Evolutionary conservation across 192 early-diverging fungal genomes (phyloP), one percentile per base, ranked within the genome.

Genomic region (Mycoemilia scoparia): DNA sequence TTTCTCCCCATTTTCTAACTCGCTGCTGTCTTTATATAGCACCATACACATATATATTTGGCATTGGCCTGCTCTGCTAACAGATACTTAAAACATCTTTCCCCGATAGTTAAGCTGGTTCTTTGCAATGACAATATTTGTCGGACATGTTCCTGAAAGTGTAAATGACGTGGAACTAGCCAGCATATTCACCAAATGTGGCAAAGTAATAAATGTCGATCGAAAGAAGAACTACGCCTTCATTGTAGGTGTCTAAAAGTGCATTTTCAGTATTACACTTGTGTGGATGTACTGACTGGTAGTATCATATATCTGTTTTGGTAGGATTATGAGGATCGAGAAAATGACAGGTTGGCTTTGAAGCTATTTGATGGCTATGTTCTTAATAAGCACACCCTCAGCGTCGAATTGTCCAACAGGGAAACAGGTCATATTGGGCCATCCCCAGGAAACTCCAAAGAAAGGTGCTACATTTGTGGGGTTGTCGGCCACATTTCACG

Each of bases 241-340:
- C 37, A 39, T 55, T 40, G 53, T 55, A 55, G 49, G 53, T 55
- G n/a, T n/a, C n/a, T n/a, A n/a, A n/a, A n/a, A 19, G 5, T 13
- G 5, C 22, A 14, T 1, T 24, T 3, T 6, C 0, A 24, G 14
- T 2, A 2, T 13, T n/a, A 7, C 24, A 4, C 17, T 23, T 24
- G 10, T 19, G 23, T 12, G 5, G n/a, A 29, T 21, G 12, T 17
- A 23, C 17, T 27, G 17, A 27, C 11, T 38, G 29, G 24, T 2
- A 5, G 29, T 14, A 38, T n/a, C 27, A 16, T 29, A 7, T 15
- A 37, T 37, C 15, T 10, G 5, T 21, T 14, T 34, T n/a, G n/a
- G 11, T 55, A 55, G 53, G 41, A 55, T 7, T 44, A 43, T 30
- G 41, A 33, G 2, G 24, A 26, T 4, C 10, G 14, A 7, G 46